Evolutionary conservation across 495 filamentous ascomycete genomes (phyloP).

Genomic region (Hyaloscypha finlandica): DNA sequence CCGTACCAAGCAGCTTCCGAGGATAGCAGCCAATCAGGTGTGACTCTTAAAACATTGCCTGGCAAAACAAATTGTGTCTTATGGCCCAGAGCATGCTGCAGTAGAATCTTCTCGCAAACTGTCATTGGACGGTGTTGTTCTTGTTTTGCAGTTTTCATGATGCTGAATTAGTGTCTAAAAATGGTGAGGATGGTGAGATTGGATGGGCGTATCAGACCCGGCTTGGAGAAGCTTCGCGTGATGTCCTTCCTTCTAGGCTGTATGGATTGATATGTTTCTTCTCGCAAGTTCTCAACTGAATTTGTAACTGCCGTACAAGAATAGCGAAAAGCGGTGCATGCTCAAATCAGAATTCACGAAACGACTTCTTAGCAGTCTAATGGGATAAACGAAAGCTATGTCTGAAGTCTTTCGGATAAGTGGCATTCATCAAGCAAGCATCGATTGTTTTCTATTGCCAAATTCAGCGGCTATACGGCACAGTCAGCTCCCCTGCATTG

Average conservation of each 20-base stretch:
- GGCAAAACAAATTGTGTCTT: not conserved
- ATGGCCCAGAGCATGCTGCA: slow-evolving; percentile 2
- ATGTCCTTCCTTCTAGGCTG: not conserved
- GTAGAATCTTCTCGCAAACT: not conserved
- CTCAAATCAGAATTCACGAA: too few species aligned
- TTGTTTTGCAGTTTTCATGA: not conserved
- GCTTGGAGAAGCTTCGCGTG: too few species aligned
- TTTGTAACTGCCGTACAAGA: not conserved
- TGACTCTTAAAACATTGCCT: not conserved
- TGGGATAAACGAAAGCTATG: not conserved
- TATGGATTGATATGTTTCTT: not conserved
- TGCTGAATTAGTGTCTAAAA: too few species aligned
- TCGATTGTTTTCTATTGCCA: too few species aligned
- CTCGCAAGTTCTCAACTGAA: not conserved
- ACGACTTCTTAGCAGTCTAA: too few species aligned
- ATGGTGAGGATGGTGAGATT: too few species aligned
- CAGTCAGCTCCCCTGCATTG: not conserved
- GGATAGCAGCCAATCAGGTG: not conserved
- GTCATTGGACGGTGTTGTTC: not conserved
- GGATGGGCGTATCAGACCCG: too few species aligned
- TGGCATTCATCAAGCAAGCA: too few species aligned
- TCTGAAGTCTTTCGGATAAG: not conserved
- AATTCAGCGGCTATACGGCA: not conserved
- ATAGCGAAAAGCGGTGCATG: too few species aligned
- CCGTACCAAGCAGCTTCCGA: slow-evolving; percentile 28